phyloP scores from a whole-genome alignment of 1,284 basidiomycete genomes.

The Cystobasidium sp. region DNA sequence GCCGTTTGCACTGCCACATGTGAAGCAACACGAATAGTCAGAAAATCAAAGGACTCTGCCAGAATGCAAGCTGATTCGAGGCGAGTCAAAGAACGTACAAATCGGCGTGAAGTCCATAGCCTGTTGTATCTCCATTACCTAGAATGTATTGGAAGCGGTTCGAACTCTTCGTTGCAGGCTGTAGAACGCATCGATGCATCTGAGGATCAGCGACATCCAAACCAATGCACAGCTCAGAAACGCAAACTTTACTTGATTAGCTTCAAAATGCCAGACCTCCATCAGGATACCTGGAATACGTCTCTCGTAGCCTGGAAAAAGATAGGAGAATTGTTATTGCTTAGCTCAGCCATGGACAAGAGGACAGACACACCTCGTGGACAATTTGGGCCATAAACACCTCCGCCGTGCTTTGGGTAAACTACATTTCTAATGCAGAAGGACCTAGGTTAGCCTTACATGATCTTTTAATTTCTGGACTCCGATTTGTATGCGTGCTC shows the following conservation, averaged over 20 bases:
- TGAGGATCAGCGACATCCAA: too few relatives aligned
- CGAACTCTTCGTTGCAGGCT: too few relatives aligned
- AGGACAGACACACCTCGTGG: background rate
- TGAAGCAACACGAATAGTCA: background rate
- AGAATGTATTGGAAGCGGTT: background rate
- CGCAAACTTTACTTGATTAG: background rate
- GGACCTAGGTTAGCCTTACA: too few relatives aligned
- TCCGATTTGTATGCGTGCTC: background rate
- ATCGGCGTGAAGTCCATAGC: conserved; percentile 35
- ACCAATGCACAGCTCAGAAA: background rate
- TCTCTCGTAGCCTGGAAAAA: conserved; percentile 16
- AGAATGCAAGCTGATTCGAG: background rate
- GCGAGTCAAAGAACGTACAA: conserved; percentile 7
- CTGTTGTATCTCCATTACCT: conserved; percentile 26
- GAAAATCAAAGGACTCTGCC: background rate
- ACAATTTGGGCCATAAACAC: conserved; percentile 16
- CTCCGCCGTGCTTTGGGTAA: conserved; percentile 24
- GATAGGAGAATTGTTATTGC: background rate
- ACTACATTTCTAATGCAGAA: conserved; percentile 1
- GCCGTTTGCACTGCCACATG: conserved; percentile 17
- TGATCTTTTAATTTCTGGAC: too few relatives aligned
- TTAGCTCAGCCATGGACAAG: background rate
- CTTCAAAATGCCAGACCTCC: conserved; percentile 18
- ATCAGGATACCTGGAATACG: conserved; percentile 7
- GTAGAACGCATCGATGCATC: too few relatives aligned